A percentile compares a stretch with the other conserved stretches of the same genome.
These are phyloP conservation scores for Triticum dicoccoides DNA, from an alignment of 176 grass and related monocot genomes.

Conservation along the genomic window DNA sequence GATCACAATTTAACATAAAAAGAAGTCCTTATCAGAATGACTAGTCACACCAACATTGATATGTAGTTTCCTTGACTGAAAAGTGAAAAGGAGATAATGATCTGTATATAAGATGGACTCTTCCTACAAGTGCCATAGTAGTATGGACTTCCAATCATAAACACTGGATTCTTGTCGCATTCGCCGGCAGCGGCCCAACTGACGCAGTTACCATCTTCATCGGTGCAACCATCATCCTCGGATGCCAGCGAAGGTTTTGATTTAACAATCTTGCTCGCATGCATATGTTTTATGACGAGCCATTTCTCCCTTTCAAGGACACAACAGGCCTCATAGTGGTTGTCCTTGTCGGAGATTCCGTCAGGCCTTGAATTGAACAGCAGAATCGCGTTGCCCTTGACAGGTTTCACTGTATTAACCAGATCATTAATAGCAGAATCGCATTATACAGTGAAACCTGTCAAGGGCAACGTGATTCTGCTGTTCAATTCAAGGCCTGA, in stretches of 20 bases:
- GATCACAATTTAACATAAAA: too few species aligned
- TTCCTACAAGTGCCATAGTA: conserved; percentile 83
- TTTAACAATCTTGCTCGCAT: conserved; percentile 29
- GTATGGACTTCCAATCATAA: conserved; percentile 74
- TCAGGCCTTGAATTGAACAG: conserved; percentile 75
- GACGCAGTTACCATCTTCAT: conserved; percentile 68
- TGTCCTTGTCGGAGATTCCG: conserved; percentile 45
- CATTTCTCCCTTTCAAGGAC: conserved; percentile 51
- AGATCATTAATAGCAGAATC: conserved; percentile 27
- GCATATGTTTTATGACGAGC: conserved; percentile 57
- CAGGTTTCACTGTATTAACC: conserved; percentile 24
- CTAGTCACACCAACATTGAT: not conserved
- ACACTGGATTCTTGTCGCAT: conserved; percentile 71
- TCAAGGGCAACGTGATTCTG: conserved; percentile 59
- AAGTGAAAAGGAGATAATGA: too few species aligned
- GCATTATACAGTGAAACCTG: conserved; percentile 41
- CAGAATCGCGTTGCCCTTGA: conserved; percentile 59
- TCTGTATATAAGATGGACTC: conserved; percentile 7
- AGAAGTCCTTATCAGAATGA: not conserved
- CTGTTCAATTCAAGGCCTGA: conserved; percentile 75
- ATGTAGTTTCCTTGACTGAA: not conserved
- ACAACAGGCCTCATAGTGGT: conserved; percentile 43
- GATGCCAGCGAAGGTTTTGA: not conserved
- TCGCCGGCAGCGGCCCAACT: conserved; percentile 61
- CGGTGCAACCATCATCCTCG: conserved; percentile 58